These are phyloP conservation scores for Colletotrichum costaricense DNA, from an alignment of 2,329 filamentous ascomycete genomes.

Conservation along the genomic window DNA sequence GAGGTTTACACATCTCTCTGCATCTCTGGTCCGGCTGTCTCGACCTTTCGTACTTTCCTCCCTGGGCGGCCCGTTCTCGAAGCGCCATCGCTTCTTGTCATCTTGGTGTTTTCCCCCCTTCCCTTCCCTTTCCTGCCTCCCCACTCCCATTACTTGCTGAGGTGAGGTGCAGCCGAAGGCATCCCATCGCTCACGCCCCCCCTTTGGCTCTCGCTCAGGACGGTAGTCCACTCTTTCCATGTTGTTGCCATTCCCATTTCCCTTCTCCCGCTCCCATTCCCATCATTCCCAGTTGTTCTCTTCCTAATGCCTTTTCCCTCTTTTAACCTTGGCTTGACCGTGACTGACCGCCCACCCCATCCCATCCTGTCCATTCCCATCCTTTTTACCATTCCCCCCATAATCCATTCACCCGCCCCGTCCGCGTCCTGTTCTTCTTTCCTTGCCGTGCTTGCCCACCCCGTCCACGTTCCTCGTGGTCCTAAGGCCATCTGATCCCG, in stretches of 20 bases:
- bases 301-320: constrained; percentile 16
- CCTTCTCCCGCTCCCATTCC: constrained; percentile 29
- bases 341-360: constrained; percentile 21
- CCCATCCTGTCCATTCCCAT: constrained; percentile 9
- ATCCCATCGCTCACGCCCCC: constrained; percentile 15
- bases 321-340: not conserved
- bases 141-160: constrained; percentile 20
- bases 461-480: constrained; percentile 38
- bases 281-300: constrained; percentile 31
- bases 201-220: constrained; percentile 32
- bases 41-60: not conserved
- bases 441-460: not conserved
- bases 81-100: constrained; percentile 27
- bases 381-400: constrained; percentile 4
- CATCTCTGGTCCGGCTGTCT: not conserved
- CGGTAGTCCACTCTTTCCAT: constrained; percentile 30
- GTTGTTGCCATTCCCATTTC: constrained; percentile 40
- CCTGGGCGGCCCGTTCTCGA: constrained; percentile 25
- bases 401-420: not conserved
- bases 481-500: constrained; percentile 36
- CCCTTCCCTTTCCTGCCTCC: constrained; percentile 21
- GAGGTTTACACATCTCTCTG: constrained; percentile 22
- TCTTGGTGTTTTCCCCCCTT: constrained; percentile 33
- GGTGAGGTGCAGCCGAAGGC: not conserved
- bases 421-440: constrained; percentile 7